Evolutionary conservation across 2,329 filamentous ascomycete genomes (phyloP).

Genomic region (Penicillium griseofulvum): DNA sequence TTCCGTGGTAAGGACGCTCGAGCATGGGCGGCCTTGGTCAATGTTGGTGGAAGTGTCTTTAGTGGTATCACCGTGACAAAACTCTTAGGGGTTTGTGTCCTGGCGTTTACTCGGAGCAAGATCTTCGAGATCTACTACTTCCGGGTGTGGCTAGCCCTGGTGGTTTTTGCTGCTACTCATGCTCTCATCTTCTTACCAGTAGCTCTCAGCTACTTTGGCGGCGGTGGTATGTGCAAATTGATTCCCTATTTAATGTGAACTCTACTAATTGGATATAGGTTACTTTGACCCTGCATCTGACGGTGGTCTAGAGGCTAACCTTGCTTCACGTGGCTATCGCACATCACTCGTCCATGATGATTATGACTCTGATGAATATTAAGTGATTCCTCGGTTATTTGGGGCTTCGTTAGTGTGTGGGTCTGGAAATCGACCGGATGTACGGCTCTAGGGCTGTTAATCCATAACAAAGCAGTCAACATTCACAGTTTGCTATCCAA

Average conservation of each 20-base stretch:
- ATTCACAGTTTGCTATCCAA: neutral
- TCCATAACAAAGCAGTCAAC: neutral
- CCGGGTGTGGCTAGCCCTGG: slow-evolving; percentile 88
- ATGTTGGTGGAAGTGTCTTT: slow-evolving; percentile 91
- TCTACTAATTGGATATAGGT: slow-evolving; percentile 46
- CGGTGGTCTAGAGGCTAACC: slow-evolving; percentile 83
- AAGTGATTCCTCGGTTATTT: slow-evolving; percentile 13
- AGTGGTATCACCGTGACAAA: slow-evolving; percentile 97
- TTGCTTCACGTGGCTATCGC: slow-evolving; percentile 74
- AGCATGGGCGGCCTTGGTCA: slow-evolving; percentile 89
- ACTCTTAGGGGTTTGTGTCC: slow-evolving; percentile 81
- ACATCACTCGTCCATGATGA: slow-evolving; percentile 75
- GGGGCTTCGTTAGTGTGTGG: slow-evolving; percentile 5
- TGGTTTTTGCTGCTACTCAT: slow-evolving; percentile 83
- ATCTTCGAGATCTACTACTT: slow-evolving; percentile 99
- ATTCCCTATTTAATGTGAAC: neutral
- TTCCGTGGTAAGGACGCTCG: slow-evolving; percentile 81
- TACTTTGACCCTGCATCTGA: slow-evolving; percentile 86
- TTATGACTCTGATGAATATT: slow-evolving; percentile 67
- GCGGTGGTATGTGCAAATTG: slow-evolving; percentile 57
- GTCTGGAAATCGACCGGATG: neutral
- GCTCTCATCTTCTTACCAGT: slow-evolving; percentile 90
- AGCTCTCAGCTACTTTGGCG: slow-evolving; percentile 78
- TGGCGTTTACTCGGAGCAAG: slow-evolving; percentile 94
- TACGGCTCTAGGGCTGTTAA: neutral